Conservation (phyloP, 345 rosid genomes). For the Ceriops decandra region DNA sequence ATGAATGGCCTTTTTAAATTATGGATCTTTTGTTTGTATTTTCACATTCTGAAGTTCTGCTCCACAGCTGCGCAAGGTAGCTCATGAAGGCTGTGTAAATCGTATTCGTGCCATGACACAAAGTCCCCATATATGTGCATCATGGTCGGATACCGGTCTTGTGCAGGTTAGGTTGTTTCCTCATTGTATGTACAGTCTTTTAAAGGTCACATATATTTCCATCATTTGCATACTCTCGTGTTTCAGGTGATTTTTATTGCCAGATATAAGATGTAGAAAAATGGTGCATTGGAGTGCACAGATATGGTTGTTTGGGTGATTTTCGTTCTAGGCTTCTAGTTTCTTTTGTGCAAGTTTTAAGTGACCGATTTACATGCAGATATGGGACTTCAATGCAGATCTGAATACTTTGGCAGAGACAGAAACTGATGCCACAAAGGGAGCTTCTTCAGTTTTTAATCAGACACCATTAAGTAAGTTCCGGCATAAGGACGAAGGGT, state of each 20-base stretch:
- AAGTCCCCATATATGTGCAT: slow-evolving; percentile 81
- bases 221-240: no score
- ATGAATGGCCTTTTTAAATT: background rate
- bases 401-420: slow-evolving; percentile 71
- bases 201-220: no score
- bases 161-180: slow-evolving; percentile 63
- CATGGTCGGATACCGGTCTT: slow-evolving; percentile 90
- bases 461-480: slow-evolving; percentile 76
- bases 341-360: background rate
- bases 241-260: background rate
- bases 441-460: slow-evolving; percentile 57
- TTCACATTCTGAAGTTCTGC: slow-evolving; percentile 10
- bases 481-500: slow-evolving; percentile 93
- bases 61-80: slow-evolving; percentile 64
- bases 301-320: no score
- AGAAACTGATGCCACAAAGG: slow-evolving; percentile 54
- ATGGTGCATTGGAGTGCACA: background rate
- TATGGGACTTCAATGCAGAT: slow-evolving; percentile 87
- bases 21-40: slow-evolving; percentile 2
- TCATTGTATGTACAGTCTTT: background rate
- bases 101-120: slow-evolving; percentile 91
- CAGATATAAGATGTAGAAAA: background rate
- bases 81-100: slow-evolving; percentile 85
- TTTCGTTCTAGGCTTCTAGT: background rate
- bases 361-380: slow-evolving; percentile 34